Base-by-base conservation (phyloP, 257 asterid species). In the Nicotiana tabacum region DNA sequence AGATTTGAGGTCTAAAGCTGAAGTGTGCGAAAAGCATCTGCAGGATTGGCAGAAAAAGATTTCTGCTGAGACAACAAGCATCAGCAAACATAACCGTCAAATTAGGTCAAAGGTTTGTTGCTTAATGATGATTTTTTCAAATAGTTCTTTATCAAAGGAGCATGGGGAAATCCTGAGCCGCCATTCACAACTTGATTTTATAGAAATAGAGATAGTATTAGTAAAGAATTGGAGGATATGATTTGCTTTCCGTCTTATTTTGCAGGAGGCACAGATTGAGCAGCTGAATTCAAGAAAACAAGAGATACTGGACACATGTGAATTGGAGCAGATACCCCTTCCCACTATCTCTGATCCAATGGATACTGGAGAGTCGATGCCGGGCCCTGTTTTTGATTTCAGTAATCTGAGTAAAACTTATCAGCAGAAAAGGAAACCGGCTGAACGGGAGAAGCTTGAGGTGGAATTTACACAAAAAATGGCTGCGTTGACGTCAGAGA, bases 261-360 rank as follows among this genome's bases (percentile, higher is more conserved):
- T 80, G 78, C 97, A 96, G 99, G 97, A 94, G 84, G 89, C 92
- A 84, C 91, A 90, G 79, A 90, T 96, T 67, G 98, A 94, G 85
- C 98, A 94, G 87, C 87, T 94, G 87, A 92, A 85, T 84, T 85
- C 87, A 74, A 93, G 81, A 82, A 94, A 90, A 85, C 94, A 92
- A 84, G 98, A 94, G 88, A 94, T 96, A 90, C 70, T 92, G 88
- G 98, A 93, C 85, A 93, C 91, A 83, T 96, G 99, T 81, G 98
- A 96, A 88, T 82, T 94, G 81, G 99, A 94, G 86, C 91, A 87
- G 46, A 92, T 96, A 78, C 89, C 84, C 79, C 82, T 96, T 88
- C 99, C 99, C 46, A 88, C 87, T 61, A 86, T 90, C 83, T 85
- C 87, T 66, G 99, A 96, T 88, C 93, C 97, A 66, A 94, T 94